Base-by-base conservation (phyloP, 225 moss, liverwort and hornwort genomes). In the Pseudisothecium myosuroides region DNA sequence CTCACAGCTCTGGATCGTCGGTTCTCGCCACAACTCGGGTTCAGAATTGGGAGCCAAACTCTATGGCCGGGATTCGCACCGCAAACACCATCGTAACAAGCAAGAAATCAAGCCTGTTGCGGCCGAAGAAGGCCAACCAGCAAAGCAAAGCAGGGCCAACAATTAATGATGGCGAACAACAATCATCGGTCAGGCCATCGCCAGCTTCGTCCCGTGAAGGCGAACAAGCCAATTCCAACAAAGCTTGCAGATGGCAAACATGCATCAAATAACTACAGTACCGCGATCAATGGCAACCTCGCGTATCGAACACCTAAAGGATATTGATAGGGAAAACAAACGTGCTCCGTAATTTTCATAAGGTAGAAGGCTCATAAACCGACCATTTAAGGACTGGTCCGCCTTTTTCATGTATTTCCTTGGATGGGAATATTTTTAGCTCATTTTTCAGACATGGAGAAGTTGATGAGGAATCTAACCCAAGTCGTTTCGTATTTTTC, bases 1-100 rank as follows among this genome's bases (percentile, higher is more conserved):
- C 99, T 92, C 92, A 99, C 97, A 96, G 92, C 95, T 99, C 95
- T 81, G 96, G 92, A 60, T 80, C 39, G 52, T 72, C 60, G 49
- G 29, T 37, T 27, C 65, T 50, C 27, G 65, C 26, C 34, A 17
- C 28, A 83, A 19, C 29, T 43, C 66, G 47, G 58, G 43, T 47
- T 47, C 77, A 31, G 5, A 78, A 78, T 66, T 22, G 49, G 6
- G 50, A 86, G 61, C 72, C 76, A 28, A 47, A 61, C 37, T 26
- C 75, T 37, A n/a, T 10, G 34, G 67, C 34, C 34, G 81, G 60
- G 62, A 88, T 81, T 86, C 84, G 65, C 84, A 86, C 50, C 17
- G 39, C 77, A 73, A 64, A 37, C 39, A 86, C 86, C 82, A 88
- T 85, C 60, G 62, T 39, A 11, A 22, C 43, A 52, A 77, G 77